phyloP scores from a whole-genome alignment of 2,329 filamentous ascomycete species.

The Aspergillus candidus region DNA sequence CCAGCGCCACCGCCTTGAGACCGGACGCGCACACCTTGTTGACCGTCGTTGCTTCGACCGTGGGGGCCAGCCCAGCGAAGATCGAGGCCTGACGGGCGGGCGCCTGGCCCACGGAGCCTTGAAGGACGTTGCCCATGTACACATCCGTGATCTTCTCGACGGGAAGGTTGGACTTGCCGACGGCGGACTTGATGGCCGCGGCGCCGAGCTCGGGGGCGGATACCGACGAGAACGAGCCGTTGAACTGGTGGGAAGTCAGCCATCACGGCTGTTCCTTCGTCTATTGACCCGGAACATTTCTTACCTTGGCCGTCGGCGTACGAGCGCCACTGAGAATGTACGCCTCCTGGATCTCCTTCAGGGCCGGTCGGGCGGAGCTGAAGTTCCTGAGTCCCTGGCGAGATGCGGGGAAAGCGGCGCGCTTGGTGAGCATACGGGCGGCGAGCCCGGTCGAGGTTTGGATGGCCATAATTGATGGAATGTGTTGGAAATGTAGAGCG shows the following conservation, averaged over 20 bases:
- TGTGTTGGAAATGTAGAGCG: neutral
- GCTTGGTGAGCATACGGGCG: conserved; percentile 22
- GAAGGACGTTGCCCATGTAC: conserved; percentile 95
- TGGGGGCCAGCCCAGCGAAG: conserved; percentile 76
- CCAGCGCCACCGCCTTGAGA: conserved; percentile 83
- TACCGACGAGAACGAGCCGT: conserved; percentile 79
- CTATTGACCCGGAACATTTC: conserved; percentile 1
- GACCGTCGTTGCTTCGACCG: conserved; percentile 81
- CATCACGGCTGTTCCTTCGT: neutral
- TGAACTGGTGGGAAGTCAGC: conserved; percentile 60
- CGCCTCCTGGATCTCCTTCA: conserved; percentile 73
- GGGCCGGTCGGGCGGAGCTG: conserved; percentile 42
- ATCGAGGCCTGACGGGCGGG: conserved; percentile 87
- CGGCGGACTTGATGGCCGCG: conserved; percentile 81
- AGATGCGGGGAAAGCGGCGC: conserved; percentile 37
- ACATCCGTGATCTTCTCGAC: conserved; percentile 77
- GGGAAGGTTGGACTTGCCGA: conserved; percentile 80
- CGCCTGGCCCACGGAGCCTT: conserved; percentile 76
- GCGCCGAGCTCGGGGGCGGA: conserved; percentile 84
- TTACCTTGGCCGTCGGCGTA: conserved; percentile 83
- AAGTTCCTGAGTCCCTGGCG: conserved; percentile 47
- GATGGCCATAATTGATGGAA: conserved; percentile 17
- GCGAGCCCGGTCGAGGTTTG: conserved; percentile 20
- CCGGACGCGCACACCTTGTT: conserved; percentile 98
- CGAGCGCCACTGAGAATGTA: conserved; percentile 89